Evolutionary conservation across 2,329 filamentous ascomycete genomes (phyloP).

Genomic region (Xylaria polymorpha): DNA sequence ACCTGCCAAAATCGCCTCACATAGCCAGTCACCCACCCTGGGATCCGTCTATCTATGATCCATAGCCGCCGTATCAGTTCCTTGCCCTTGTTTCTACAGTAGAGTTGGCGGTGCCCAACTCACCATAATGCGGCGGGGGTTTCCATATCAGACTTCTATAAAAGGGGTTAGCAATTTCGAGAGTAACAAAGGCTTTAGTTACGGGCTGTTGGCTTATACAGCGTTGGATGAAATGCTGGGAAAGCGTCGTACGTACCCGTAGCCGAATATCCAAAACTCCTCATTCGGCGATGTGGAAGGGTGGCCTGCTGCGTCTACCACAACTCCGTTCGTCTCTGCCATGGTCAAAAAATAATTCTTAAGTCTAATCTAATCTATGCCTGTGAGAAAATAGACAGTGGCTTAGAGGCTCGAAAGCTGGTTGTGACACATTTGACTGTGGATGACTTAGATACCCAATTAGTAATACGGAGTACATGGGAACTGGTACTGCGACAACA

Average conservation of each 20-base stretch:
- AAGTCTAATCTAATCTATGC: slow-evolving; percentile 5
- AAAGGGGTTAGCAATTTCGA: slow-evolving; percentile 16
- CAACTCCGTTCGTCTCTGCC: slow-evolving; percentile 38
- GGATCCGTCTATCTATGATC: slow-evolving; percentile 78
- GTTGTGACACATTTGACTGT: background rate
- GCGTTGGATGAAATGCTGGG: slow-evolving; percentile 28
- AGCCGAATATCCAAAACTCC: slow-evolving; percentile 97
- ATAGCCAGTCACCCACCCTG: slow-evolving; percentile 92
- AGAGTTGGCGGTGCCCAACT: slow-evolving; percentile 29
- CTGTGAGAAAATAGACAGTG: background rate
- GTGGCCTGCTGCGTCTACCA: slow-evolving; percentile 33
- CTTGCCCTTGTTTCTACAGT: background rate
- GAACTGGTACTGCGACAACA: no score
- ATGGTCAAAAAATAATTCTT: slow-evolving; percentile 25
- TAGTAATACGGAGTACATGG: slow-evolving; percentile 30
- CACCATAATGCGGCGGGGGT: slow-evolving; percentile 95
- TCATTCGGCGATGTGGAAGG: slow-evolving; percentile 51
- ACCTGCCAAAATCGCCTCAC: slow-evolving; percentile 99
- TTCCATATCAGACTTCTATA: slow-evolving; percentile 95
- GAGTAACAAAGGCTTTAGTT: background rate
- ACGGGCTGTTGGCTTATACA: background rate
- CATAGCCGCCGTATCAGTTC: slow-evolving; percentile 24
- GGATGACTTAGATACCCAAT: slow-evolving; percentile 17
- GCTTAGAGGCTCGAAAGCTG: background rate
- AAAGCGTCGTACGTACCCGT: slow-evolving; percentile 75